These are phyloP conservation scores for Aulographum hederae DNA, from an alignment of 2,329 filamentous ascomycete species.

Conservation along the genomic window DNA sequence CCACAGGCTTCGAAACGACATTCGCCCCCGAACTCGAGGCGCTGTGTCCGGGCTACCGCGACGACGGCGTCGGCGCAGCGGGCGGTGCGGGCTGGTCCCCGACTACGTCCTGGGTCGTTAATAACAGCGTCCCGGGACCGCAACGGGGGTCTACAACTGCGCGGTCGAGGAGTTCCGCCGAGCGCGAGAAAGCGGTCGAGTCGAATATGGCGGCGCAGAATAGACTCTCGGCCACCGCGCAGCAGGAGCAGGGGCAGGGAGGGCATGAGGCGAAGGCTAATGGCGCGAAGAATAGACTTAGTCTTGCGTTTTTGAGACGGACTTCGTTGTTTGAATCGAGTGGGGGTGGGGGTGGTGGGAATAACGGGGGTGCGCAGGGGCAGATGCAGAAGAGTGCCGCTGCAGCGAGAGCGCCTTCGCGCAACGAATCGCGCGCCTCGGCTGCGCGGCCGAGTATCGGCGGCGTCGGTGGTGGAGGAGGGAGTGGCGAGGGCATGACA, in stretches of 20 bases:
- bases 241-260: too few relatives aligned
- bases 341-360: too few relatives aligned
- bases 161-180: neutral
- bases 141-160: neutral
- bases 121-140: conserved; percentile 6
- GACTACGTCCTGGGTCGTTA: conserved; percentile 15
- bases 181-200: conserved; percentile 6
- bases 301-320: conserved; percentile 20
- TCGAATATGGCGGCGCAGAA: conserved; percentile 2
- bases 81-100: conserved; percentile 16
- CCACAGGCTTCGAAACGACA: conserved; percentile 24
- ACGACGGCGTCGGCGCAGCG: conserved; percentile 12
- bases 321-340: too few relatives aligned
- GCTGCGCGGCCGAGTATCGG: too few relatives aligned
- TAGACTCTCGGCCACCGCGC: conserved; percentile 11
- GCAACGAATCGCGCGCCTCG: too few relatives aligned
- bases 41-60: conserved; percentile 13
- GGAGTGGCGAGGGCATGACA: too few relatives aligned
- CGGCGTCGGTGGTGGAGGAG: too few relatives aligned
- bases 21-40: conserved; percentile 24
- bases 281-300: conserved; percentile 20
- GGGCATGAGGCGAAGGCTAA: neutral
- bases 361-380: too few relatives aligned
- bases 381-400: too few relatives aligned
- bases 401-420: too few relatives aligned